Conservation (phyloP, 2,329 filamentous ascomycete genomes). For the Elsinoe perseae region DNA sequence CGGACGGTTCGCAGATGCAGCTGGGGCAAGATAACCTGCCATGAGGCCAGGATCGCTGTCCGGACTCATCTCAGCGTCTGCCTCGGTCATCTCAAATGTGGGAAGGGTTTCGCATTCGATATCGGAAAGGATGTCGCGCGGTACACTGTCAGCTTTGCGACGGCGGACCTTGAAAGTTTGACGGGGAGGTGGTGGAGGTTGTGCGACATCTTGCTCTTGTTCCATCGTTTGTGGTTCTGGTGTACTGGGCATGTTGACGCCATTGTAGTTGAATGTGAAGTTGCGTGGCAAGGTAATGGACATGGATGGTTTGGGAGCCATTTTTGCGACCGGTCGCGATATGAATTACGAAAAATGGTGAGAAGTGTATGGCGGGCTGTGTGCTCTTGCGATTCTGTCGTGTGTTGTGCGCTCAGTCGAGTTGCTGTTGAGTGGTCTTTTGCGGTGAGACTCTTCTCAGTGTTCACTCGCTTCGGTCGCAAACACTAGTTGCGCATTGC, state of each 20-base stretch:
- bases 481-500: constrained; percentile 11
- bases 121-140: constrained; percentile 22
- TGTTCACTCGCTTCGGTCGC: constrained; percentile 5
- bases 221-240: constrained; percentile 28
- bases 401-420: not conserved
- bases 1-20: constrained; percentile 29
- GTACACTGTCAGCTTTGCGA: constrained; percentile 31
- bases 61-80: constrained; percentile 26
- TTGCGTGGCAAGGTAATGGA: constrained; percentile 45
- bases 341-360: not conserved
- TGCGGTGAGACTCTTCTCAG: not conserved
- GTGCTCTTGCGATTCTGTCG: not conserved
- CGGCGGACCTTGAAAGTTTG: constrained; percentile 44
- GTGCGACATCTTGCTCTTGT: constrained; percentile 19
- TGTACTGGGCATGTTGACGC: constrained; percentile 39
- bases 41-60: constrained; percentile 22
- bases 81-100: constrained; percentile 43
- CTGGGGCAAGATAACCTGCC: constrained; percentile 38
- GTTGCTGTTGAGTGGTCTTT: not conserved
- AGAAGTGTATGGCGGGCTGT: not conserved
- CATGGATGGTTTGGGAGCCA: constrained; percentile 36
- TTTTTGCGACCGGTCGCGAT: constrained; percentile 19
- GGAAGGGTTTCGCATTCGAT: constrained; percentile 34
- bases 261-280: constrained; percentile 43
- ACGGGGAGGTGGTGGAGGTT: constrained; percentile 39